Conservation (phyloP, 805 yeast species). For the Nakazawaea populi region DNA sequence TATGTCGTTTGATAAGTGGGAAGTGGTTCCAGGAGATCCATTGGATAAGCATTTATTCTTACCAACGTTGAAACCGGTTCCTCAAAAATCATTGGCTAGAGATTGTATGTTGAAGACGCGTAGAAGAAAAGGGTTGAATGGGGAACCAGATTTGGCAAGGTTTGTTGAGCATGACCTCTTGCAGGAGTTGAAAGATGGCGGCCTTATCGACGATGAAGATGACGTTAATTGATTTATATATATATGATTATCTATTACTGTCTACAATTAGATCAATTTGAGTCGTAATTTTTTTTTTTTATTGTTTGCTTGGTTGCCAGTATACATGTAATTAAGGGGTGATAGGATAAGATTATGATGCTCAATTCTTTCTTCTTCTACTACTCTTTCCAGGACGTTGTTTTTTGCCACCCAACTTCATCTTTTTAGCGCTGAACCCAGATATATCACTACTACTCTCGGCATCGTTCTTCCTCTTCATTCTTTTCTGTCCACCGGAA, state of each 20-base stretch:
- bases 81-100: conserved; percentile 63
- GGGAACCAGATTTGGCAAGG: conserved; percentile 60
- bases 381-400: conserved; percentile 51
- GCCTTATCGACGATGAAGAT: not conserved
- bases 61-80: conserved; percentile 74
- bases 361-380: conserved; percentile 29
- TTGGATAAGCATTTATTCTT: conserved; percentile 58
- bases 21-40: conserved; percentile 86
- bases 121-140: conserved; percentile 76
- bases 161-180: conserved; percentile 61
- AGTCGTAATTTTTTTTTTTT: too few species aligned
- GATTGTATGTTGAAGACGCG: conserved; percentile 89
- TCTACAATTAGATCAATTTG: too few species aligned
- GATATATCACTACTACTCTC: conserved; percentile 64
- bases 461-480: conserved; percentile 67
- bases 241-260: too few species aligned
- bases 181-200: conserved; percentile 38
- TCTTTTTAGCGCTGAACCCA: conserved; percentile 47
- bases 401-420: conserved; percentile 32
- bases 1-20: conserved; percentile 66
- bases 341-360: not conserved
- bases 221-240: not conserved
- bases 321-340: too few species aligned
- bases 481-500: conserved; percentile 72
- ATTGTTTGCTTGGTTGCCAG: too few species aligned